Base-by-base conservation (phyloP, 2,329 filamentous ascomycete species). In the Pseudogymnoascus sp. region DNA sequence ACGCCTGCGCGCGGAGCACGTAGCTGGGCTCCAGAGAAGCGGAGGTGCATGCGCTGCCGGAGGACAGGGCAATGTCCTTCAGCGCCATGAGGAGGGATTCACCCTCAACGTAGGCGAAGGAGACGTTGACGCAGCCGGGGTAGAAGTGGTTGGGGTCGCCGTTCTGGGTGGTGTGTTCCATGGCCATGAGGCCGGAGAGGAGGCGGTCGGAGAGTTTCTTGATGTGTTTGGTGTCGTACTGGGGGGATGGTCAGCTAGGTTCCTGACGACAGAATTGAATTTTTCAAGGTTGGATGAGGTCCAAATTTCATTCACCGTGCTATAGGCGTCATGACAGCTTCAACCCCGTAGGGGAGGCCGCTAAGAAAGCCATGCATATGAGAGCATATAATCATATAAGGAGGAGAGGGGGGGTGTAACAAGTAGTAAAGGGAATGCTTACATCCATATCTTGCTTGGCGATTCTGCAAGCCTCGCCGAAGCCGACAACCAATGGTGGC, bases 71-170 rank as follows among this genome's bases (percentile, higher is more conserved):
- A 76, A 99, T 97, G 69, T 99, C 95, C 78, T 99, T 99, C 52
- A 99, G 80, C 0, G 95, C 95, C 95, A 99, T 99, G 66, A 99
- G 83, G 1, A 99, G 87, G 2, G 95, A 97, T 77, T 99, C 95
- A 68, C 95, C 95, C 77, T 99, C 95, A 4, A 99, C 92, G 71
- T 99, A 99, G 35, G 95, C 93, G 73, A 99, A 99, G 0, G 95
- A 99, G 9, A 99, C 90, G 75, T 99, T 99, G 65, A 99, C 93
- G 70, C 95, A 99, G 66, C 95, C 95, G 1, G 95, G 92, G 74
- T 99, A 99, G 76, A 96, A 96, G 61, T 85, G 83, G 4, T 88
- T 77, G 1, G 87, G 82, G 69, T 95, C 91, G 60, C 95, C 95
- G 71, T 99, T 99, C 69, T 96, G 87, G 7, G 83, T 85, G 1